Evolutionary conservation across 371 early-diverging fungal genomes (phyloP), one percentile per base, ranked within the genome.

Genomic region (Syncephalis plumigaleata): DNA sequence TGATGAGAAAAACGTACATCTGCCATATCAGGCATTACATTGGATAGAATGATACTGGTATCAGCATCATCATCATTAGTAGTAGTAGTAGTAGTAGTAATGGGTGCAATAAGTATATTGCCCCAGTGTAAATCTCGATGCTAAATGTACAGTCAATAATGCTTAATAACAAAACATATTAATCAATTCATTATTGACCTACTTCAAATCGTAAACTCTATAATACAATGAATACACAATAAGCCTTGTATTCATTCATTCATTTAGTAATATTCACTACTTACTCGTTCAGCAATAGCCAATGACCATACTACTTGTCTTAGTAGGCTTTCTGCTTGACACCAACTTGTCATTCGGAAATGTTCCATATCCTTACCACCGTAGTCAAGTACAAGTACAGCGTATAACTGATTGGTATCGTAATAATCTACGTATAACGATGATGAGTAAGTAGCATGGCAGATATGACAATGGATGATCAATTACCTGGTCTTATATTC

Each of bases 51-150:
- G 8, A 23, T 50, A 7, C 7, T 16, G 8, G 25, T 11, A 31
- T 31, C 31, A 11, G 11, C 31, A 7, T 31, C 31, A n/a, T n/a
- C n/a, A n/a, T n/a, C n/a, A n/a, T n/a, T n/a, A n/a, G n/a, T n/a
- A n/a, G n/a, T n/a, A n/a, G n/a, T n/a, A n/a, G n/a, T n/a, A n/a
- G n/a, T n/a, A 31, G 31, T 31, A 31, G 4, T 44, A 3, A 46
- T 50, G 7, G 37, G 36, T 15, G 44, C 45, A 4, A 50, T 45
- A 7, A 46, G 39, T n/a, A 50, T 38, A 16, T 50, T 50, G 17
- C 51, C 51, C 51, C 45, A 50, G 39, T 50, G 51, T 9, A 50
- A 22, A 21, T 50, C 51, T 16, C 51, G 36, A 20, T 50, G 51
- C 51, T 50, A 7, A 8, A 46, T 27, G n/a, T n/a, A n/a, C n/a